These are phyloP conservation scores for Neonectria hederae DNA, from an alignment of 2,329 filamentous ascomycete genomes.

Conservation along the genomic window DNA sequence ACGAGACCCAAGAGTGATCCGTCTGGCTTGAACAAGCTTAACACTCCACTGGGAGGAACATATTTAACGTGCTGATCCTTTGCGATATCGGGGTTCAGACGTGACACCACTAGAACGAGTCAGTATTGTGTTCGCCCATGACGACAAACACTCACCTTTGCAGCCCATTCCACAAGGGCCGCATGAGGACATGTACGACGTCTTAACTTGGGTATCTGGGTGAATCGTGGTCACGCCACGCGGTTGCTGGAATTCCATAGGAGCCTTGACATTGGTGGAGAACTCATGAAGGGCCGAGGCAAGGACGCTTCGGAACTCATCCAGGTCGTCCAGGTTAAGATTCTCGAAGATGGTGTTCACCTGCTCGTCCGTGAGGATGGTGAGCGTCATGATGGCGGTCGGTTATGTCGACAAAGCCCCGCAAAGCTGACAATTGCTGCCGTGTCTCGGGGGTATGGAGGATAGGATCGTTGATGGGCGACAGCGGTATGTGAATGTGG, in stretches of 20 bases:
- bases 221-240: slow-evolving; percentile 61
- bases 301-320: slow-evolving; percentile 60
- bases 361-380: slow-evolving; percentile 66
- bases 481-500: background rate
- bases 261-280: slow-evolving; percentile 62
- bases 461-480: background rate
- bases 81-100: slow-evolving; percentile 55
- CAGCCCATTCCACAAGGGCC: slow-evolving; percentile 71
- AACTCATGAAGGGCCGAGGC: slow-evolving; percentile 67
- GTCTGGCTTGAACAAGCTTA: slow-evolving; percentile 72
- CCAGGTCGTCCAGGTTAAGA: slow-evolving; percentile 62
- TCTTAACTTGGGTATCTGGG: slow-evolving; percentile 62
- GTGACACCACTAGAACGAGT: slow-evolving; percentile 66
- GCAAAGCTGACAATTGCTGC: background rate
- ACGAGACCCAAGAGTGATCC: slow-evolving; percentile 74
- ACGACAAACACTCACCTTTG: slow-evolving; percentile 61
- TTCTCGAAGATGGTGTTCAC: slow-evolving; percentile 64
- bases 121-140: background rate
- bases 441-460: slow-evolving; percentile 22
- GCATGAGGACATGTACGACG: slow-evolving; percentile 79
- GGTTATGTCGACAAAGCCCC: background rate
- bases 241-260: slow-evolving; percentile 63
- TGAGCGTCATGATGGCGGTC: slow-evolving; percentile 60
- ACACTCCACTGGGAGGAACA: slow-evolving; percentile 68
- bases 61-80: slow-evolving; percentile 43